Evolutionary conservation across 2,329 filamentous ascomycete species (phyloP), one percentile per base, ranked within the genome.

Genomic region (Xylaria sp.): DNA sequence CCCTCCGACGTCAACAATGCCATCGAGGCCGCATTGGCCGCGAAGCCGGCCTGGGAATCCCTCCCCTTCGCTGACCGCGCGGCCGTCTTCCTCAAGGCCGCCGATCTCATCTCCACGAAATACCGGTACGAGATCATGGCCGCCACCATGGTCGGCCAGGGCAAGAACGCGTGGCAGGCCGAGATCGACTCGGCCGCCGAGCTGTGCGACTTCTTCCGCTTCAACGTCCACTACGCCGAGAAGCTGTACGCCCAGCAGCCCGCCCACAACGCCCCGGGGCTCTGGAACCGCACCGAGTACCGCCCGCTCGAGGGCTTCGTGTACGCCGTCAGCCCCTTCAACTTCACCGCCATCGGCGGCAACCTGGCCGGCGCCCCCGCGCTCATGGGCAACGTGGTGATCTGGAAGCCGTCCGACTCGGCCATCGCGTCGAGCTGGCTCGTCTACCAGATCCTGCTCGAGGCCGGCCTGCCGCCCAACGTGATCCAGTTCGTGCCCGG

Each of bases 81-180:
- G 11, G 90, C 92, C 52, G 83, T 99, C 69, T 97, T 97, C 78
- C 84, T 97, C 68, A 97, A 97, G 81, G 93, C 94, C 2, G 93
- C 93, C 29, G 92, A 97, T 71, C 80, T 99, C 59, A 85, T 99
- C 63, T 80, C 89, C 50, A 89, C 84, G 61, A 97, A 97, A 78
- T 97, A 99, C 76, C 85, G 94, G 70, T 97, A 96, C 75, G 91
- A 97, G 52, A 85, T 99, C 66, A 96, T 97, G 90, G 93, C 94
- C 7, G 86, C 91, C 41, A 97, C 94, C 13, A 96, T 97, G 85
- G 80, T 96, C 26, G 94, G 93, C 57, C 93, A 99, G 76, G 93
- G 94, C 67, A 97, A 97, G 84, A 97, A 97, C 72, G 91, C 91
- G 44, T 97, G 92, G 92, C 93, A 99, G 76, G 93, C 94, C n/a